phyloP scores from a whole-genome alignment of 2,329 filamentous ascomycete genomes.

The Fusarium avenaceum region DNA sequence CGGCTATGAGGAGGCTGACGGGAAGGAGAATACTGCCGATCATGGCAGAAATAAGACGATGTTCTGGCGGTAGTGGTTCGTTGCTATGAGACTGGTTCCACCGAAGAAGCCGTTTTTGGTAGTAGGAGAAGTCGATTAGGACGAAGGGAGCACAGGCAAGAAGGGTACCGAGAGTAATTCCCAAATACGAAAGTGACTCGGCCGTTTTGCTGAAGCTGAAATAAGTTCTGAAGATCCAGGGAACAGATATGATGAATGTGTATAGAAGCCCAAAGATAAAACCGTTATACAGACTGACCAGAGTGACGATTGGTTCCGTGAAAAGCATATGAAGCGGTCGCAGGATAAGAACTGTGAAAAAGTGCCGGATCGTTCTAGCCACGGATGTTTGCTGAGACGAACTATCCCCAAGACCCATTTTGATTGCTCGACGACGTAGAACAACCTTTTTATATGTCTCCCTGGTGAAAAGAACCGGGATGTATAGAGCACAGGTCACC shows the following conservation, averaged over 20 bases:
- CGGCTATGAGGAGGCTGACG: slow-evolving; percentile 15
- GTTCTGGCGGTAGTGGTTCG: slow-evolving; percentile 3
- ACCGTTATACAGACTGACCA: slow-evolving; percentile 35
- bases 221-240: slow-evolving; percentile 30
- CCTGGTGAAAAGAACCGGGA: slow-evolving; percentile 27
- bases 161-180: slow-evolving; percentile 26
- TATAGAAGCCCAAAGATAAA: slow-evolving; percentile 36
- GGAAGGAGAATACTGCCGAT: slow-evolving; percentile 28
- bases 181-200: slow-evolving; percentile 30
- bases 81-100: slow-evolving; percentile 12
- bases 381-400: slow-evolving; percentile 30
- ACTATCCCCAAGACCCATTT: slow-evolving; percentile 27
- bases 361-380: slow-evolving; percentile 2
- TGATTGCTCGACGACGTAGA: slow-evolving; percentile 15
- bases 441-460: slow-evolving; percentile 38
- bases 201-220: slow-evolving; percentile 10
- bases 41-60: slow-evolving; percentile 34
- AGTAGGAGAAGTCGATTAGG: slow-evolving; percentile 31
- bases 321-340: slow-evolving; percentile 35
- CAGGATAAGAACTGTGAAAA: slow-evolving; percentile 36
- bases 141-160: slow-evolving; percentile 27
- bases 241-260: slow-evolving; percentile 34
- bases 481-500: slow-evolving; percentile 13
- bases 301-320: slow-evolving; percentile 26
- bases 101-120: slow-evolving; percentile 22